Evolutionary conservation across 2,329 filamentous ascomycete species (phyloP), one percentile per base, ranked within the genome.

Genomic region (Hortaea werneckii): DNA sequence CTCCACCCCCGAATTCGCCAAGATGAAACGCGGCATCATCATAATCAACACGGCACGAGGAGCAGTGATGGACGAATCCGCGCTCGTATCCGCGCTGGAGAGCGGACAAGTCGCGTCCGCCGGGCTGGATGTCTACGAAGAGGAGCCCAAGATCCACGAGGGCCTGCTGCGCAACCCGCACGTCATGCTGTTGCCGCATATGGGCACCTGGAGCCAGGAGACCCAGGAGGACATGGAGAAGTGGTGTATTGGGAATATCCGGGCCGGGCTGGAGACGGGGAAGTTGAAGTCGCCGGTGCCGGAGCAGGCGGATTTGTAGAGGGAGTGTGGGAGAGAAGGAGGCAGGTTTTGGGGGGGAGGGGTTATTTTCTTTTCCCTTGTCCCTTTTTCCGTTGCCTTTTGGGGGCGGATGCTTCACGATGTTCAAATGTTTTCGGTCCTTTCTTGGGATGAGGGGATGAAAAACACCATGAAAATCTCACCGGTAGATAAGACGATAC

Each of bases 221-320:
- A 79, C 76, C 20, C 76, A 79, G 63, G 73, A 71, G 52, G 75
- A 78, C 45, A 80, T 80, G 77, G 77, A 80, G 59, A 56, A 78
- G 43, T 57, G 79, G 51, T 76, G 79, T 12, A 50, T 80, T 58
- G 69, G 76, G 29, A 80, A 80, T 52, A 51, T 82, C 59, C 72
- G 72, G 56, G 70, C 65, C 29, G 77, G 73, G 5, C 68, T 82
- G 35, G 71, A 79, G 55, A 70, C 74, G 48, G 76, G 75, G 4
- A 70, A 70, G 48, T 61, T 82, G 59, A 62, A 80, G 47, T 82
- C 79, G n/a, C 70, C 75, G 50, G 74, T 82, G 37, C 71, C 74
- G 4, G 78, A 80, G 62, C 79, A 82, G 67, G 37, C 35, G 13
- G 42, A 44, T 20, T 10, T 37, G 32, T 26, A 28, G 20, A 12